These are phyloP conservation scores for Oemleria cerasiformis DNA, from an alignment of 306 rosid genomes.

Conservation along the genomic window DNA sequence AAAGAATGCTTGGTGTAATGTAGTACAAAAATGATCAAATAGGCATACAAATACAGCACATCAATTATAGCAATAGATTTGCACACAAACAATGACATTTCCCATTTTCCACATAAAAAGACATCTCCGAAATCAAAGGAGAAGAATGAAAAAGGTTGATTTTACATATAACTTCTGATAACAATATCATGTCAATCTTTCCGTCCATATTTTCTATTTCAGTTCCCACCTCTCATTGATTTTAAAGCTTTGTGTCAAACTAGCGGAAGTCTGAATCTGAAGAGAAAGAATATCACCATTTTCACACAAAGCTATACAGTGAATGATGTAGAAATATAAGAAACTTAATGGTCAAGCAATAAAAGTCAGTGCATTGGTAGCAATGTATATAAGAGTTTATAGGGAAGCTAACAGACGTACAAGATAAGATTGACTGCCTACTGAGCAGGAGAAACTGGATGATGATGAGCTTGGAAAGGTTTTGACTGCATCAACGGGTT, in stretches of 20 bases:
- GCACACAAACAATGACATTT: background rate
- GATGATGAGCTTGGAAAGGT: conserved; percentile 7
- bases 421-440: conserved; percentile 28
- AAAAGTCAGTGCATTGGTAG: background rate
- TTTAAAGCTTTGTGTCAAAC: conserved; percentile 1
- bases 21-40: background rate
- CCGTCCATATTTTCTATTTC: no score
- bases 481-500: conserved; percentile 18
- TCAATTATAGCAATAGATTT: background rate
- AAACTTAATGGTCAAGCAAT: no score
- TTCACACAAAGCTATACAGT: background rate
- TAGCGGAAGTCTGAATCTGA: background rate
- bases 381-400: conserved; percentile 7
- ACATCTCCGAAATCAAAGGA: background rate
- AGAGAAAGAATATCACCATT: background rate
- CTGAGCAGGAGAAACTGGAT: conserved; percentile 31
- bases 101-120: no score
- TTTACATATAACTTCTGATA: no score
- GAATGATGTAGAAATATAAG: background rate
- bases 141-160: no score
- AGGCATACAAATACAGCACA: background rate
- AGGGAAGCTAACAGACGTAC: conserved; percentile 29
- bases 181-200: no score
- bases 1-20: background rate
- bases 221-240: no score